Base-by-base conservation (phyloP, 352 stramenopile species). In the Globisporangium splendens region DNA sequence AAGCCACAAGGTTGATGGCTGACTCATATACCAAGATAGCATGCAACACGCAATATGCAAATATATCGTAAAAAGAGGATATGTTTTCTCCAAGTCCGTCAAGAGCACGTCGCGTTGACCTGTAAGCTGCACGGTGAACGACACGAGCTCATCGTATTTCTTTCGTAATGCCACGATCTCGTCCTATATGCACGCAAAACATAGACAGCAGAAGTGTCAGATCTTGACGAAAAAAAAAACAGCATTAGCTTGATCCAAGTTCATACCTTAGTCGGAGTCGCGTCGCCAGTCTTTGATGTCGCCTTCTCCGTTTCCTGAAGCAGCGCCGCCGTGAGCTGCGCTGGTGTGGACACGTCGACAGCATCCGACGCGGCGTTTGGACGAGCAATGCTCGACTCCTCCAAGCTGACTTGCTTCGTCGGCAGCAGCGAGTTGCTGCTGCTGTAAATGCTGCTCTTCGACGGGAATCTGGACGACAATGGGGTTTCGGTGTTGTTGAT, bases 81-180 rank as follows among this genome's bases (percentile, higher is more conserved):
- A 72, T 72, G 69, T 71, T 57, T 91, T 93, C 55, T 91, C 78
- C 50, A 96, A 60, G 51, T 96, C 86, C 51, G 67, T 87, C 67
- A 96, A 89, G 58, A 96, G 64, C 46, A 88, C 81, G 56, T 96
- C 84, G 5, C 86, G 84, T 62, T 94, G 83, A 5, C 84, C 86
- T 6, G 86, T 96, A 44, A 96, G 58, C 56, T 96, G 86, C 54
- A 96, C 86, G 14, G 86, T 96, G 63, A 93, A 96, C 50, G 83
- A 76, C 61, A 96, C 86, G 56, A 96, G 75, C 83, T 96, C 86
- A 57, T 94, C 84, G 63, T 96, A 96, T 70, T 96, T 96, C 71
- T 94, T 94, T 50, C 86, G 82, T 24, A 96, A 62, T 15, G 68
- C 69, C 28, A 73, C 77, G 18, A 92, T 70, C 43, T 93, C 80